These are phyloP conservation scores for Salvia rosmarinus DNA, from an alignment of 257 asterid genomes.

Conservation along the genomic window DNA sequence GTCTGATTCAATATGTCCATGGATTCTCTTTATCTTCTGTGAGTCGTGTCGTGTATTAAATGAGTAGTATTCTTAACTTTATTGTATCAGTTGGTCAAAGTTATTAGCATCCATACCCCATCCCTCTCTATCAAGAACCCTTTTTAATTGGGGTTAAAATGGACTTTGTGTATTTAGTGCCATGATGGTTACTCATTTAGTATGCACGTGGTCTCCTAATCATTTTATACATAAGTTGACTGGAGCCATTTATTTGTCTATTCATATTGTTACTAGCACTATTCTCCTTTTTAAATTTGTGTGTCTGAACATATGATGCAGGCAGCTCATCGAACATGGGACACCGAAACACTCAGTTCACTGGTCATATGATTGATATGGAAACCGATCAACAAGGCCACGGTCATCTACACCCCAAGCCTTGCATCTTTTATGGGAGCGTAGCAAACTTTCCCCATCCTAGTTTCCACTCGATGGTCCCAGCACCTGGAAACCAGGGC, in stretches of 20 bases:
- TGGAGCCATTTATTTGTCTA: constrained; percentile 3
- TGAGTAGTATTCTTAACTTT: neutral
- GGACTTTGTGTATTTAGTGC: too few relatives aligned
- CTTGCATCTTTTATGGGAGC: constrained; percentile 59
- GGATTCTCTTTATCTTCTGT: neutral
- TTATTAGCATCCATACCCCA: neutral
- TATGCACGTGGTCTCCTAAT: too few relatives aligned
- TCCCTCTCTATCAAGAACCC: neutral
- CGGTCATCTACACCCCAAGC: constrained; percentile 57
- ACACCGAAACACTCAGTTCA: constrained; percentile 60
- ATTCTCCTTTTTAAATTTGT: neutral
- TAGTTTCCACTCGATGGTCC: constrained; percentile 44
- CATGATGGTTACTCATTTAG: too few relatives aligned
- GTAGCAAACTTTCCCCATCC: constrained; percentile 57
- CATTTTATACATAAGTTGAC: neutral
- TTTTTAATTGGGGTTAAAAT: too few relatives aligned
- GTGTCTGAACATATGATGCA: constrained; percentile 41
- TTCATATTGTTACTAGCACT: neutral
- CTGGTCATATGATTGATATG: constrained; percentile 50
- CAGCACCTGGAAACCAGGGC: constrained; percentile 43
- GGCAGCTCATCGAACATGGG: constrained; percentile 66
- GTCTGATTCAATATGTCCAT: neutral
- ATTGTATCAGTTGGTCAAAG: neutral
- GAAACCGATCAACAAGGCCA: constrained; percentile 67
- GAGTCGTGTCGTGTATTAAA: neutral